Percentiles rank a stretch among this genome's conserved stretches.
phyloP scores from a whole-genome alignment of 768 basidiomycete genomes.

The Peribolospora kevripleyi region DNA sequence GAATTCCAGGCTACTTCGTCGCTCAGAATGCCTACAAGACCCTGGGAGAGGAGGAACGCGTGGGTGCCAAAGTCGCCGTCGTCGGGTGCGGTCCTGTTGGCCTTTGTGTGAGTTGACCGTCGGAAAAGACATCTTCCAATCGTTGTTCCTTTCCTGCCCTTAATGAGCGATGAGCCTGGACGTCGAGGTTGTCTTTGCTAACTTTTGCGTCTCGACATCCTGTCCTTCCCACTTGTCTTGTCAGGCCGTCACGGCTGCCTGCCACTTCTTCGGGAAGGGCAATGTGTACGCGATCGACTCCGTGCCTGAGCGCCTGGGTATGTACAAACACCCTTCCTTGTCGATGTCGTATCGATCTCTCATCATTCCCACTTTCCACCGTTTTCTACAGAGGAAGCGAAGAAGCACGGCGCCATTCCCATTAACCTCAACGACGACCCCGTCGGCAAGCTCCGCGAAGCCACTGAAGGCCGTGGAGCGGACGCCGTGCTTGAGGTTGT shows the following conservation, averaged over 20 bases:
- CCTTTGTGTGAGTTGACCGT: constrained; percentile 3
- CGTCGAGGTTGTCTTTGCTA: constrained; percentile 4
- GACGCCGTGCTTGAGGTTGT: constrained; percentile 21
- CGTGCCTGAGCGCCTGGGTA: constrained; percentile 5
- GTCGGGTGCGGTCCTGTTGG: constrained; percentile 21
- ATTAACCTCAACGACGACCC: constrained; percentile 10
- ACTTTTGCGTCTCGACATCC: no score
- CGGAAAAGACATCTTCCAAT: neutral
- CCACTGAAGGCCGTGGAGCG: constrained; percentile 16
- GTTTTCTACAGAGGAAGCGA: constrained; percentile 11
- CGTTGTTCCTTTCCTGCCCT: neutral
- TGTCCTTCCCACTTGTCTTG: no score
- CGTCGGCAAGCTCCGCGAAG: constrained; percentile 7
- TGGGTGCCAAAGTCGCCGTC: constrained; percentile 14
- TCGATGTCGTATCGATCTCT: no score
- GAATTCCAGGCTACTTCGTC: constrained; percentile 11
- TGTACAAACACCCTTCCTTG: neutral
- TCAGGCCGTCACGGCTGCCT: constrained; percentile 19
- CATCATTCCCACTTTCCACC: neutral
- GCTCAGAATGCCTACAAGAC: constrained; percentile 16
- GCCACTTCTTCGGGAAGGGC: constrained; percentile 12
- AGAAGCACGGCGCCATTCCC: constrained; percentile 19
- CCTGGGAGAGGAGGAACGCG: constrained; percentile 11
- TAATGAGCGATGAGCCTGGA: neutral
- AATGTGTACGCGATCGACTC: constrained; percentile 16